These are phyloP conservation scores for Citrus maxima DNA, from an alignment of 345 rosid species.

Conservation along the genomic window DNA sequence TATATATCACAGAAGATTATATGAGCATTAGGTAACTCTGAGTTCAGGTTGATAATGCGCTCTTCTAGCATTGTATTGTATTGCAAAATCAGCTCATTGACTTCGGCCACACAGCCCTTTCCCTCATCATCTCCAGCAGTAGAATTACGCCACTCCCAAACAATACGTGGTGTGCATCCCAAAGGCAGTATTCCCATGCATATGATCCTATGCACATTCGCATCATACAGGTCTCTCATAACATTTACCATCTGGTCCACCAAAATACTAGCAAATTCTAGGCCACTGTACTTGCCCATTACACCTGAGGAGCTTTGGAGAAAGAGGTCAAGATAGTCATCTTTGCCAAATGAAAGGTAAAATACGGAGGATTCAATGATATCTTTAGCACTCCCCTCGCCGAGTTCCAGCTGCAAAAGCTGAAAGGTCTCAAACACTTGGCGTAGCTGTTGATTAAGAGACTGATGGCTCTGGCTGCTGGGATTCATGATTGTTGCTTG, in stretches of 20 bases:
- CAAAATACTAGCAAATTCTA: conserved; percentile 42
- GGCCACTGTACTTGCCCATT: conserved; percentile 39
- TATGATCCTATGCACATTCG: conserved; percentile 45
- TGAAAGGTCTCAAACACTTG: conserved; percentile 61
- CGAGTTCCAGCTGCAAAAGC: conserved; percentile 45
- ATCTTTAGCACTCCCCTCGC: conserved; percentile 21
- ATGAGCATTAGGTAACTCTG: conserved; percentile 36
- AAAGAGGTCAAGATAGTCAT: conserved; percentile 53
- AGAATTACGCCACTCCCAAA: conserved; percentile 38
- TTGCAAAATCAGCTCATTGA: conserved; percentile 46
- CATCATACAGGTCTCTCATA: conserved; percentile 41
- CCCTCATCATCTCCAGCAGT: neutral
- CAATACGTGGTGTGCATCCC: conserved; percentile 53
- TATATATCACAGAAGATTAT: conserved; percentile 53
- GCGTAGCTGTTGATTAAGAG: conserved; percentile 63
- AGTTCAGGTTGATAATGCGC: conserved; percentile 32
- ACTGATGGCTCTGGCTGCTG: conserved; percentile 38
- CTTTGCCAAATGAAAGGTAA: conserved; percentile 71
- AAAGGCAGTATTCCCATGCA: conserved; percentile 53
- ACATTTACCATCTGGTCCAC: conserved; percentile 50
- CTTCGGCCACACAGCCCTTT: conserved; percentile 39
- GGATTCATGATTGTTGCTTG: conserved; percentile 52
- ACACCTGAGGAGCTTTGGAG: conserved; percentile 43
- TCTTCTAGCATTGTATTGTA: conserved; percentile 45
- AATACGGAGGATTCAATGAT: conserved; percentile 45